Conservation (phyloP, 306 rosid species). For the Pterocarpus macrocarpus region DNA sequence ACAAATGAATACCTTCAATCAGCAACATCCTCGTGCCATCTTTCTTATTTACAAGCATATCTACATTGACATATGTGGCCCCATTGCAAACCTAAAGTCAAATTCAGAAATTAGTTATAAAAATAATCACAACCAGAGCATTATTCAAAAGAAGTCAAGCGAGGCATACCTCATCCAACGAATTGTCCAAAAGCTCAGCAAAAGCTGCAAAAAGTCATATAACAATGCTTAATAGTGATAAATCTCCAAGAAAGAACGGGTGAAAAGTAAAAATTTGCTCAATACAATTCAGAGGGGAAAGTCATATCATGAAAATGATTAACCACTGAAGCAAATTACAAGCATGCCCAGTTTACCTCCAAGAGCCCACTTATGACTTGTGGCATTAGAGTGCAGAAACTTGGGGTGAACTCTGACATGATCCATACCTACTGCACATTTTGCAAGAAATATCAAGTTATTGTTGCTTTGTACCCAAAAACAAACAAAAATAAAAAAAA, state of each 20-base stretch:
- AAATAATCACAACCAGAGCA: conserved; percentile 17
- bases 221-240: conserved; percentile 35
- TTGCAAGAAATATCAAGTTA: conserved; percentile 44
- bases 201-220: conserved; percentile 74
- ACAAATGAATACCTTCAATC: conserved; percentile 71
- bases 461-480: neutral
- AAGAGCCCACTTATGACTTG: conserved; percentile 99
- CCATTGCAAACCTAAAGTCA: conserved; percentile 81
- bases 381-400: conserved; percentile 98
- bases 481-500: neutral
- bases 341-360: conserved; percentile 71
- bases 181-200: conserved; percentile 94
- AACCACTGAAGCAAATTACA: conserved; percentile 26
- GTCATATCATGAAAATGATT: conserved; percentile 7
- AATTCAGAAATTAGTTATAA: conserved; percentile 43
- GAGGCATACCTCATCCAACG: conserved; percentile 86
- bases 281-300: conserved; percentile 32
- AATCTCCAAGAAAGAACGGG: conserved; percentile 10
- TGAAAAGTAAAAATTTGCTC: neutral
- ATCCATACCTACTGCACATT: conserved; percentile 87
- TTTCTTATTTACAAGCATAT: conserved; percentile 77
- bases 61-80: conserved; percentile 86
- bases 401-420: conserved; percentile 97
- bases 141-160: conserved; percentile 4
- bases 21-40: conserved; percentile 78